These are phyloP conservation scores for Lizonia empirigonia DNA, from an alignment of 2,329 filamentous ascomycete species.

Conservation along the genomic window DNA sequence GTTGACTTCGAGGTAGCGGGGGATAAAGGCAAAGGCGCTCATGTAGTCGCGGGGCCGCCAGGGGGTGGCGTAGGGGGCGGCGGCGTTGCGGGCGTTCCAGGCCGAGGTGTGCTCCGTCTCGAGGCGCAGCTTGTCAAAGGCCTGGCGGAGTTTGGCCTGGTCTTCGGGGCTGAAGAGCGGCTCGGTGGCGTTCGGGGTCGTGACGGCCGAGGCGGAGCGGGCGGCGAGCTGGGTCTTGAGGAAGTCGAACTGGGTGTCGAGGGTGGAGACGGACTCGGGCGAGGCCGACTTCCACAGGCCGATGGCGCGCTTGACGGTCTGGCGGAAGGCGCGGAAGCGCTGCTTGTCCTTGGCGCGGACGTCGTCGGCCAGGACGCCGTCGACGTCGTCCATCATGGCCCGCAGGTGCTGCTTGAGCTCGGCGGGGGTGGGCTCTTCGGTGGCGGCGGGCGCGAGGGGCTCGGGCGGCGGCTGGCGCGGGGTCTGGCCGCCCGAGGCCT, in stretches of 20 bases:
- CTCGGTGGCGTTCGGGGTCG: constrained; percentile 9
- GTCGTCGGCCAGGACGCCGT: constrained; percentile 62
- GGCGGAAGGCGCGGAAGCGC: constrained; percentile 73
- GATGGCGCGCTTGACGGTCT: constrained; percentile 67
- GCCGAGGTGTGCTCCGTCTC: constrained; percentile 79
- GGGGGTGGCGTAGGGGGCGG: constrained; percentile 83
- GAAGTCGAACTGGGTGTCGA: constrained; percentile 56
- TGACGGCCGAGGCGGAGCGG: constrained; percentile 3
- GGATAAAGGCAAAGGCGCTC: constrained; percentile 92
- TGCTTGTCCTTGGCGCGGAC: constrained; percentile 76
- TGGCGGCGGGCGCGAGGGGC: constrained; percentile 11
- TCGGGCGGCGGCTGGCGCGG: constrained; percentile 18
- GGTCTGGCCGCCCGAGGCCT: constrained; percentile 25
- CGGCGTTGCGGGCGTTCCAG: constrained; percentile 40
- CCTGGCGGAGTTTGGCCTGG: constrained; percentile 58
- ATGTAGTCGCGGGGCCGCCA: constrained; percentile 89
- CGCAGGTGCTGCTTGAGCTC: constrained; percentile 45
- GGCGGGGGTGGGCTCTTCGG: constrained; percentile 35
- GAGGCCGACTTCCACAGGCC: constrained; percentile 55
- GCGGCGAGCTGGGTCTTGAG: constrained; percentile 36
- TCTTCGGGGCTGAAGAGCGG: constrained; percentile 57
- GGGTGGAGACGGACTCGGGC: constrained; percentile 53
- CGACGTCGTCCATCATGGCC: constrained; percentile 57
- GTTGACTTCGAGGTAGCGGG: constrained; percentile 95
- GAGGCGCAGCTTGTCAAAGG: constrained; percentile 66